phyloP scores from a whole-genome alignment of 2,329 filamentous ascomycete genomes.

The Sclerotinia nivalis region DNA sequence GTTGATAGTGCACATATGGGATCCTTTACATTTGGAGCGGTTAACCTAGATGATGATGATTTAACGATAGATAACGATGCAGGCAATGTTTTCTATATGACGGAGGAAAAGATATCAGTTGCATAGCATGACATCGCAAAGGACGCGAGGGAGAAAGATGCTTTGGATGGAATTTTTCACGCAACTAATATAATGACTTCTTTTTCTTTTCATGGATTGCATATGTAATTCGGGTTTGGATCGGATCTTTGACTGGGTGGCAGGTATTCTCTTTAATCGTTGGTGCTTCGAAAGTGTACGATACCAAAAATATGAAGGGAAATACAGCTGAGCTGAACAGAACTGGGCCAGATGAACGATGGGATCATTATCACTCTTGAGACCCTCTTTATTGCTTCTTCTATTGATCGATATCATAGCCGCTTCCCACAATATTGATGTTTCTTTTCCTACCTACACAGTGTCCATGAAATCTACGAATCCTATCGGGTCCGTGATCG shows the following conservation, averaged over 20 bases:
- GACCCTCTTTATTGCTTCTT: too few species aligned
- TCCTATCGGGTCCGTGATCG: constrained; percentile 10
- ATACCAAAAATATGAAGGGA: neutral
- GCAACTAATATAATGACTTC: neutral
- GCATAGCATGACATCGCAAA: neutral
- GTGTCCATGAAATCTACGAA: neutral
- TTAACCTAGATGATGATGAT: constrained; percentile 34
- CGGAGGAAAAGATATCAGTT: constrained; percentile 20
- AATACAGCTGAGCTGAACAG: neutral
- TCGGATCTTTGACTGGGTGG: neutral
- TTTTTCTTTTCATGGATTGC: neutral
- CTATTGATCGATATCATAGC: neutral
- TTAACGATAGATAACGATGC: constrained; percentile 35
- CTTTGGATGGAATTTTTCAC: neutral
- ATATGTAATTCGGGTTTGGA: neutral
- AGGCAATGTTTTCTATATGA: constrained; percentile 18
- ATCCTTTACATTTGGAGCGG: constrained; percentile 22
- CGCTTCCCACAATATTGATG: neutral
- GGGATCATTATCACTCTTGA: neutral
- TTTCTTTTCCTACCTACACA: neutral
- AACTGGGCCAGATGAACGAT: neutral
- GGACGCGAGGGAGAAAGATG: neutral
- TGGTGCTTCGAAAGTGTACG: constrained; percentile 6
- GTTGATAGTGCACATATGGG: constrained; percentile 32
- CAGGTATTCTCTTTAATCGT: neutral